phyloP scores from a whole-genome alignment of 352 stramenopile species.

The Phytopythium kandeliae region DNA sequence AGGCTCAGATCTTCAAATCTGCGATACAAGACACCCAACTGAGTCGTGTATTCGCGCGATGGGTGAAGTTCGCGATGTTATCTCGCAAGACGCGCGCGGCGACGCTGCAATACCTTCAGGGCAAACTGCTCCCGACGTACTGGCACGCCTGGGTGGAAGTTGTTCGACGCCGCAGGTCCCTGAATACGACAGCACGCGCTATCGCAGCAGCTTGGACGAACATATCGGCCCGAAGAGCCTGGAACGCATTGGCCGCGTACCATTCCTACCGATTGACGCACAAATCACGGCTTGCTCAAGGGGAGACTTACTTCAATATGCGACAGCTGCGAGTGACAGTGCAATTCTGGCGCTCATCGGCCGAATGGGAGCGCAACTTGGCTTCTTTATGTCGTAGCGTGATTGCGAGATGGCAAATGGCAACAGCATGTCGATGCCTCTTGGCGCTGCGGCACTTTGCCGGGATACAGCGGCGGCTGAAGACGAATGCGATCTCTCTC shows the following conservation, averaged over 20 bases:
- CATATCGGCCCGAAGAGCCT: constrained; percentile 15
- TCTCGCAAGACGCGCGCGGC: constrained; percentile 16
- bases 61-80: constrained; percentile 11
- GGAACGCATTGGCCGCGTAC: constrained; percentile 15
- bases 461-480: neutral
- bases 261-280: constrained; percentile 5
- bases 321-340: constrained; percentile 8
- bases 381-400: constrained; percentile 15
- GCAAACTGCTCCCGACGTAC: constrained; percentile 19
- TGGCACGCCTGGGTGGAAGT: constrained; percentile 22
- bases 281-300: constrained; percentile 1
- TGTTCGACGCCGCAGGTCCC: neutral
- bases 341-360: constrained; percentile 11
- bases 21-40: constrained; percentile 11
- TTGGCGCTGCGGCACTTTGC: neutral
- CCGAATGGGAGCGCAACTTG: constrained; percentile 10
- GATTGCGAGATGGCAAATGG: constrained; percentile 30
- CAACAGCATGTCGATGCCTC: constrained; percentile 35
- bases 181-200: constrained; percentile 1
- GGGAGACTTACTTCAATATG: constrained; percentile 9
- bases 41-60: constrained; percentile 15
- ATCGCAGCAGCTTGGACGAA: constrained; percentile 18
- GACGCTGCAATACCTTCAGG: constrained; percentile 17
- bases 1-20: constrained; percentile 17
- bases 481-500: neutral